These are phyloP conservation scores for Achaetomium macrosporum DNA, from an alignment of 2,329 filamentous ascomycete genomes.

Conservation along the genomic window DNA sequence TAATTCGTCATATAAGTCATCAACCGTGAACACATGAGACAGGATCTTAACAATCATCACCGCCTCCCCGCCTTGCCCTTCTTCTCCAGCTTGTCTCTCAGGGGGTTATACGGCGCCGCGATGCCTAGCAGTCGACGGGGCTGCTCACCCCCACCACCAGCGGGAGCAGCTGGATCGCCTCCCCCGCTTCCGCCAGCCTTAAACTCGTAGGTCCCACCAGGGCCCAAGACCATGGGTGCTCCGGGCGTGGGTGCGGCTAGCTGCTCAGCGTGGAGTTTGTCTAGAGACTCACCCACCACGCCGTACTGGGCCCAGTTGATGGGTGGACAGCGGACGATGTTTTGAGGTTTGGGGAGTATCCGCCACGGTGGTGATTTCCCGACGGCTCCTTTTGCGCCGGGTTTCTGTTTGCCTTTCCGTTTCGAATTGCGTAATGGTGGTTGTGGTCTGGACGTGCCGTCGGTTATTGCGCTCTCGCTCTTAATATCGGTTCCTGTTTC, in stretches of 20 bases:
- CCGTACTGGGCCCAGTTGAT: constrained; percentile 96
- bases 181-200: constrained; percentile 30
- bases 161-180: not conserved
- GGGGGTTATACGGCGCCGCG: constrained; percentile 52
- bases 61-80: constrained; percentile 30
- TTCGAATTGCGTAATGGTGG: not conserved
- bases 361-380: constrained; percentile 43
- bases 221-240: constrained; percentile 38
- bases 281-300: constrained; percentile 76
- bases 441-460: not conserved
- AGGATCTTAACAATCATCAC: constrained; percentile 11
- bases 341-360: constrained; percentile 69
- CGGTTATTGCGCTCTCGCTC: constrained; percentile 4
- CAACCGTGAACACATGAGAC: not conserved
- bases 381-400: not conserved
- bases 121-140: constrained; percentile 45
- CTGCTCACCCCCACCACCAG: constrained; percentile 23
- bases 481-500: constrained; percentile 11
- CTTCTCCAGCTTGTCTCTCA: constrained; percentile 43
- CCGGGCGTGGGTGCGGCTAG: constrained; percentile 56
- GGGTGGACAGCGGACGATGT: constrained; percentile 76
- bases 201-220: constrained; percentile 46
- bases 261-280: constrained; percentile 81
- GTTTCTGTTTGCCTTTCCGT: not conserved
- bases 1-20: constrained; percentile 2